Evolutionary conservation across 2,329 filamentous ascomycete species (phyloP).

Genomic region (Trichoderma citrinoviride): DNA sequence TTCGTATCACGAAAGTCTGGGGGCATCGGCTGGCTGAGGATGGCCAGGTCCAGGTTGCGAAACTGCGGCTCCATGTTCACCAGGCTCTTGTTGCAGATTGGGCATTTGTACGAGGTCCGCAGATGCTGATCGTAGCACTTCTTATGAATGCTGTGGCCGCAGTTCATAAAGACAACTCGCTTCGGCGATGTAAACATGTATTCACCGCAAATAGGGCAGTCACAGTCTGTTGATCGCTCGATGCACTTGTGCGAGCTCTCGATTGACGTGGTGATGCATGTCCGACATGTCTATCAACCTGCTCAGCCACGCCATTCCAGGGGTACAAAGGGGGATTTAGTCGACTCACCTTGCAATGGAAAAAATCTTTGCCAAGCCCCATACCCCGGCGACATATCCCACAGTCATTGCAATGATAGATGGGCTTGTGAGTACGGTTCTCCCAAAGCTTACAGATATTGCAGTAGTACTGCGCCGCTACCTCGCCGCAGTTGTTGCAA

Average conservation of each 20-base stretch:
- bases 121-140: constrained; percentile 87
- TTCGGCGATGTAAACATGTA: constrained; percentile 92
- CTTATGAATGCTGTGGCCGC: constrained; percentile 93
- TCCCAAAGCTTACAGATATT: constrained; percentile 96
- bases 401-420: constrained; percentile 95
- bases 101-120: constrained; percentile 89
- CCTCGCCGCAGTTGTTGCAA: constrained; percentile 73
- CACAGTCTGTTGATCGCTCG: constrained; percentile 88
- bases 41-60: constrained; percentile 82
- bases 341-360: constrained; percentile 82
- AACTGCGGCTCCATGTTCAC: constrained; percentile 97
- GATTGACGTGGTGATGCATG: constrained; percentile 88
- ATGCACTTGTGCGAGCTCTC: constrained; percentile 88
- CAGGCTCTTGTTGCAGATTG: constrained; percentile 94
- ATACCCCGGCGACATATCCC: constrained; percentile 90
- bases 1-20: constrained; percentile 73
- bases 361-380: constrained; percentile 93
- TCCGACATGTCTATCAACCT: constrained; percentile 69
- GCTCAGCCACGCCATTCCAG: background rate
- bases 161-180: constrained; percentile 89
- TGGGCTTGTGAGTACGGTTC: constrained; percentile 82
- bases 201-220: constrained; percentile 95
- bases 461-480: constrained; percentile 88
- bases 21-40: constrained; percentile 89
- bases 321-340: background rate